Conservation (phyloP, 306 rosid genomes). For the Fagus crenata region DNA sequence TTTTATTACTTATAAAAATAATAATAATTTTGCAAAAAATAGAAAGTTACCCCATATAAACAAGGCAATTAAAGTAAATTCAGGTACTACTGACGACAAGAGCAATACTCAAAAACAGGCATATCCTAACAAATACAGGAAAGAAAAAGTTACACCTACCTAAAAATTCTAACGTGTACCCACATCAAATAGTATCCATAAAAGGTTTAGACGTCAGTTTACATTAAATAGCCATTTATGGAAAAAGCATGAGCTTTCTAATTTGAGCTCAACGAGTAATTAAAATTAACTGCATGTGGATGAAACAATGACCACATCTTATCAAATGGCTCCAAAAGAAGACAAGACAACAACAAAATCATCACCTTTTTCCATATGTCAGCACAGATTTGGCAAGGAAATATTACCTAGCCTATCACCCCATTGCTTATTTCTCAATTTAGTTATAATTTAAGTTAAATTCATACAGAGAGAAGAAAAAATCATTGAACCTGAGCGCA, state of each 20-base stretch:
- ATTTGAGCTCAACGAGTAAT: not conserved
- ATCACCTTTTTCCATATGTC: not conserved
- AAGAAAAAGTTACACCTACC: not conserved
- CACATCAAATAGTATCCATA: not conserved
- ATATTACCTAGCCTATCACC: not conserved
- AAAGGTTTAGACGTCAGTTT: not conserved
- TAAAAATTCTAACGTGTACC: not conserved
- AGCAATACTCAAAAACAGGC: not conserved
- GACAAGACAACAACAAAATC: not conserved
- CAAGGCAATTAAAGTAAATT: not conserved
- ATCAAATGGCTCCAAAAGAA: not conserved
- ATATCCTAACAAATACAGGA: not conserved
- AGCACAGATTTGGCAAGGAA: not conserved
- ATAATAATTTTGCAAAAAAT: not conserved
- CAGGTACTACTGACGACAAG: not conserved
- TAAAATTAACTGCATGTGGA: not conserved
- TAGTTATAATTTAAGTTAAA: not conserved
- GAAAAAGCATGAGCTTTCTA: not conserved
- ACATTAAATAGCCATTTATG: not conserved
- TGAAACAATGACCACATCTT: not conserved
- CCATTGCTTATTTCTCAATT: not conserved
- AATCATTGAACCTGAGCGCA: slow-evolving; percentile 73
- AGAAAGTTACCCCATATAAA: not conserved
- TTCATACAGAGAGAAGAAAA: not conserved
- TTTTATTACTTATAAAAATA: too few species aligned